Percentiles rank a stretch among this genome's conserved stretches.
These are phyloP conservation scores for Lactifluus volemus DNA, from an alignment of 768 basidiomycete genomes.

Conservation along the genomic window DNA sequence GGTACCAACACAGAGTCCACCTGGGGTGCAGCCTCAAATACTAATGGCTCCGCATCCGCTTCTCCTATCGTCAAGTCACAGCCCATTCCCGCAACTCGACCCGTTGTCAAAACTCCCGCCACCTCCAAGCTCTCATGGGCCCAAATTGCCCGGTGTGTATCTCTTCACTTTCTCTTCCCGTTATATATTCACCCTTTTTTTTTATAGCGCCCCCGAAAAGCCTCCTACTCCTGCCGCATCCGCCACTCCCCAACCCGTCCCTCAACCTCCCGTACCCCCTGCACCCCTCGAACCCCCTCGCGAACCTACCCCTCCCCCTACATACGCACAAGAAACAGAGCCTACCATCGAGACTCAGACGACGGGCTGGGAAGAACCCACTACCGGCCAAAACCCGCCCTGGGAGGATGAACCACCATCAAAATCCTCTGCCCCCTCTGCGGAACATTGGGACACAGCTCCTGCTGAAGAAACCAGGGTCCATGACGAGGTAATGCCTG, in stretches of 20 bases:
- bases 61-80: conserved; percentile 29
- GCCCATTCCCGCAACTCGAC: conserved; percentile 20
- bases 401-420: conserved; percentile 63
- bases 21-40: conserved; percentile 24
- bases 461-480: conserved; percentile 8
- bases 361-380: conserved; percentile 62
- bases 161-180: not conserved
- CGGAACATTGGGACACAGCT: conserved; percentile 28
- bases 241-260: conserved; percentile 22
- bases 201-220: conserved; percentile 56
- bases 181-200: conserved; percentile 7
- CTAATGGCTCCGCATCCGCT: conserved; percentile 24
- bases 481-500: conserved; percentile 12
- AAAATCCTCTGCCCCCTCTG: conserved; percentile 27
- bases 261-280: conserved; percentile 21
- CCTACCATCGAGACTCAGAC: conserved; percentile 22
- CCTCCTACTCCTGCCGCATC: conserved; percentile 35
- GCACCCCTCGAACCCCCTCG: conserved; percentile 16
- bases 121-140: conserved; percentile 82
- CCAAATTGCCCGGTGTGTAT: conserved; percentile 63
- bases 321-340: conserved; percentile 27
- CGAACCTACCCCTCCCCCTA: conserved; percentile 21
- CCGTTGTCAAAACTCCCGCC: conserved; percentile 49
- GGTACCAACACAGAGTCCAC: conserved; percentile 23
- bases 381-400: conserved; percentile 53